Conservation (phyloP, 345 rosid species). For the Brassica juncea region DNA sequence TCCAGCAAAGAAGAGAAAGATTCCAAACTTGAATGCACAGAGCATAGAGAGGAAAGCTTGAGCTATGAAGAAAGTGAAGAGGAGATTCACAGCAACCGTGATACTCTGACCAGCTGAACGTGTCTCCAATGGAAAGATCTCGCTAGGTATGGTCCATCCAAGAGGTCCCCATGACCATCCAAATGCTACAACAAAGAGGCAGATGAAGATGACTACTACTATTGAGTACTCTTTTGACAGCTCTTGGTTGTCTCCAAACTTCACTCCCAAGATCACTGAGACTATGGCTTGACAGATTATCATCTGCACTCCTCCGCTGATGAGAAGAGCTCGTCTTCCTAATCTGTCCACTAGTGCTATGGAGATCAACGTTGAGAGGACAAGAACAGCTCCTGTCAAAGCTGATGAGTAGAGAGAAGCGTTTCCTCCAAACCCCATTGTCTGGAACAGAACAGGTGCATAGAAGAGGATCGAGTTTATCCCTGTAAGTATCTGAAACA, state of each 20-base stretch:
- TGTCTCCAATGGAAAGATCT: conserved; percentile 82
- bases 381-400: conserved; percentile 88
- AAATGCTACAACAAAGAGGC: conserved; percentile 86
- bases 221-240: conserved; percentile 71
- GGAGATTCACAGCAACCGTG: conserved; percentile 86
- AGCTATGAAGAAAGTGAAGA: conserved; percentile 81
- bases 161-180: conserved; percentile 99
- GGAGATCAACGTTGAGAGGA: conserved; percentile 75
- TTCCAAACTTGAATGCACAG: conserved; percentile 77
- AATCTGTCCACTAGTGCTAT: conserved; percentile 70
- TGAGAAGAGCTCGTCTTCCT: conserved; percentile 76
- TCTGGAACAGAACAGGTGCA: conserved; percentile 90
- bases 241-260: conserved; percentile 63
- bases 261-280: conserved; percentile 71
- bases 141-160: conserved; percentile 96
- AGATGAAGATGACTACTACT: conserved; percentile 64
- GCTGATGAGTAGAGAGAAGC: conserved; percentile 94
- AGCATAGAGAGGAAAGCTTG: conserved; percentile 76
- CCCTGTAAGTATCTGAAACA: conserved; percentile 93
- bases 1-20: conserved; percentile 85
- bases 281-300: conserved; percentile 73
- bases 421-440: conserved; percentile 81
- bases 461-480: conserved; percentile 92
- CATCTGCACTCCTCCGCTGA: conserved; percentile 90
- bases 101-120: conserved; percentile 94